Evolutionary conservation across 2,329 filamentous ascomycete genomes (phyloP).

Genomic region (Ophiocordyceps unilateralis): DNA sequence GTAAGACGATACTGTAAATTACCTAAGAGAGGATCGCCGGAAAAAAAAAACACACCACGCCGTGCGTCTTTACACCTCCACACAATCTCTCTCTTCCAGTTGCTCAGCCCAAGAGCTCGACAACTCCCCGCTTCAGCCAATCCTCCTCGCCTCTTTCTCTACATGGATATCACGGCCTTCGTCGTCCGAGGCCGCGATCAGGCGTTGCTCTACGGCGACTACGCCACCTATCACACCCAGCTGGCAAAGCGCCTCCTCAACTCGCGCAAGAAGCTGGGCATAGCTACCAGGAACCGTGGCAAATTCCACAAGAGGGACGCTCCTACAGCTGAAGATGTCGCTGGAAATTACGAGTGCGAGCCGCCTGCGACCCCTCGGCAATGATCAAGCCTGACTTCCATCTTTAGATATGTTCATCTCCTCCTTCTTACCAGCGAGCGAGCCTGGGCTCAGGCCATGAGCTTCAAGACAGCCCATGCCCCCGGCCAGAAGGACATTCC

Average conservation of each 20-base stretch:
- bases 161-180: conserved; percentile 82
- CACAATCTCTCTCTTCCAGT: no score
- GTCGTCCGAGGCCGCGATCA: conserved; percentile 65
- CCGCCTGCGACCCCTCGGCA: background rate
- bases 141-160: background rate
- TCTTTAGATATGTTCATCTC: conserved; percentile 53
- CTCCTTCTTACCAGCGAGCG: conserved; percentile 74
- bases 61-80: background rate
- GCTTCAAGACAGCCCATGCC: conserved; percentile 70
- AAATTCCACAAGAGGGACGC: conserved; percentile 62
- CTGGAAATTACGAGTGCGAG: conserved; percentile 55
- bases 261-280: conserved; percentile 68
- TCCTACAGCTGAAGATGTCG: conserved; percentile 60
- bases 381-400: background rate
- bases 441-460: conserved; percentile 91
- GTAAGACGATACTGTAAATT: no score
- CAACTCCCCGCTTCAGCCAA: no score
- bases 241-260: conserved; percentile 68
- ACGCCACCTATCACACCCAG: conserved; percentile 67
- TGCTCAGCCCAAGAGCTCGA: no score
- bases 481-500: conserved; percentile 65
- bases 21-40: no score
- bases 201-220: conserved; percentile 76
- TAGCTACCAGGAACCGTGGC: conserved; percentile 67
- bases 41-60: no score